These are phyloP conservation scores for Salix brachista DNA, from an alignment of 345 rosid genomes.

Conservation along the genomic window DNA sequence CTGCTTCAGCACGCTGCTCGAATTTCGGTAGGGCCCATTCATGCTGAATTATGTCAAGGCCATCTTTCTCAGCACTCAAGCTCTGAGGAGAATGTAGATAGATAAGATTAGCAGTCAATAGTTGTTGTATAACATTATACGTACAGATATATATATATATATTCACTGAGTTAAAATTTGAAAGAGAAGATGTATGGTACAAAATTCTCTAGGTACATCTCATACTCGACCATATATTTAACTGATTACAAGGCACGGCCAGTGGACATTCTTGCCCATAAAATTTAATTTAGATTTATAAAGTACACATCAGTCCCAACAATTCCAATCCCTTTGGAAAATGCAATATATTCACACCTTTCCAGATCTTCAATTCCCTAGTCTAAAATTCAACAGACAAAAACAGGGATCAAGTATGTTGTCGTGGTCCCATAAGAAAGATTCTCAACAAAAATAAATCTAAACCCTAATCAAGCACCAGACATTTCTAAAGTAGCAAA, in stretches of 20 bases:
- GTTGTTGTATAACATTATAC: background rate
- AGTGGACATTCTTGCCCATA: background rate
- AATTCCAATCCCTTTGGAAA: background rate
- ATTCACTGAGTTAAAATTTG: background rate
- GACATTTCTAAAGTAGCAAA: slow-evolving; percentile 2
- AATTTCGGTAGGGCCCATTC: slow-evolving; percentile 74
- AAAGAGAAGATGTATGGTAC: background rate
- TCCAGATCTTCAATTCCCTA: background rate
- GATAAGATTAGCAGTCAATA: background rate
- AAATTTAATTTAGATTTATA: background rate
- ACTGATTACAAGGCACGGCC: background rate
- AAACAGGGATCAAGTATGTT: background rate
- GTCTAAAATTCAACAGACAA: background rate
- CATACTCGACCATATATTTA: background rate
- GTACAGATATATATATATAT: background rate
- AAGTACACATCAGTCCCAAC: background rate
- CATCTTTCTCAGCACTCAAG: slow-evolving; percentile 44
- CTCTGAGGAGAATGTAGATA: slow-evolving; percentile 39
- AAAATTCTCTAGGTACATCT: background rate
- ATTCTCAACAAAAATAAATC: slow-evolving; percentile 5
- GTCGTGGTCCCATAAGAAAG: background rate
- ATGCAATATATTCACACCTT: background rate
- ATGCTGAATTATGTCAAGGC: slow-evolving; percentile 33
- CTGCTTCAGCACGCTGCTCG: slow-evolving; percentile 85
- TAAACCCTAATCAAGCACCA: slow-evolving; percentile 7